These are phyloP conservation scores for Ganoderma boninense DNA, from an alignment of 1,284 basidiomycete species.

Conservation along the genomic window DNA sequence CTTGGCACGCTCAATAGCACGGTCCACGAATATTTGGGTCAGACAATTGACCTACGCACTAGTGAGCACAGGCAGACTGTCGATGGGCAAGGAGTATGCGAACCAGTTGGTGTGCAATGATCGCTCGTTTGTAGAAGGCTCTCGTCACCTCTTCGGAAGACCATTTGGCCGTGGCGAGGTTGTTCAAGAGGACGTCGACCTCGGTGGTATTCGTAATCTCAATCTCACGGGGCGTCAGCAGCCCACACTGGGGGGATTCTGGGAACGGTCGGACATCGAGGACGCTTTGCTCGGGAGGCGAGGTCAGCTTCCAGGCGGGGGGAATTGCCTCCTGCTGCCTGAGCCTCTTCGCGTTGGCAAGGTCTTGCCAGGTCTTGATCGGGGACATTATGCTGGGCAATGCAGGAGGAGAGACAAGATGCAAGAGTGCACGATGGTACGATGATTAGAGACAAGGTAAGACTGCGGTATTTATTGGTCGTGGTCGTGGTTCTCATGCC, in stretches of 20 bases:
- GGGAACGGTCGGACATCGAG: conserved; percentile 55
- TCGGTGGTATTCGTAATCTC: conserved; percentile 58
- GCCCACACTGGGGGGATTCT: conserved; percentile 44
- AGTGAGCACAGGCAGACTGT: neutral
- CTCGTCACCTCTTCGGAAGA: conserved; percentile 56
- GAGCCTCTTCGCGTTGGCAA: conserved; percentile 50
- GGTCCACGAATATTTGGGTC: conserved; percentile 58
- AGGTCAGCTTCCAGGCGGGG: conserved; percentile 52
- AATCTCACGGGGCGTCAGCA: conserved; percentile 56
- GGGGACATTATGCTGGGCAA: neutral
- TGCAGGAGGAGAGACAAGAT: neutral
- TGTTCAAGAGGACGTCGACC: conserved; percentile 47
- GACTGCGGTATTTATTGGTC: neutral
- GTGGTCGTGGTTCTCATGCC: neutral
- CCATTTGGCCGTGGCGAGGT: conserved; percentile 51
- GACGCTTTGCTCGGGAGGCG: conserved; percentile 39
- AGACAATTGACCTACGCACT: conserved; percentile 54
- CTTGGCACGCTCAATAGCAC: conserved; percentile 53
- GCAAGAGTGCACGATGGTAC: neutral
- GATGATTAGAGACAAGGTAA: neutral
- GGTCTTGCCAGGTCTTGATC: conserved; percentile 48
- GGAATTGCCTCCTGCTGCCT: conserved; percentile 58
- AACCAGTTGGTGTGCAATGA: conserved; percentile 68
- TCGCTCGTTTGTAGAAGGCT: conserved; percentile 67
- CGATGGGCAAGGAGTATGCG: conserved; percentile 21